These are phyloP conservation scores for Pontederia crassipes DNA, from an alignment of 176 grass and related monocot genomes.

Conservation along the genomic window DNA sequence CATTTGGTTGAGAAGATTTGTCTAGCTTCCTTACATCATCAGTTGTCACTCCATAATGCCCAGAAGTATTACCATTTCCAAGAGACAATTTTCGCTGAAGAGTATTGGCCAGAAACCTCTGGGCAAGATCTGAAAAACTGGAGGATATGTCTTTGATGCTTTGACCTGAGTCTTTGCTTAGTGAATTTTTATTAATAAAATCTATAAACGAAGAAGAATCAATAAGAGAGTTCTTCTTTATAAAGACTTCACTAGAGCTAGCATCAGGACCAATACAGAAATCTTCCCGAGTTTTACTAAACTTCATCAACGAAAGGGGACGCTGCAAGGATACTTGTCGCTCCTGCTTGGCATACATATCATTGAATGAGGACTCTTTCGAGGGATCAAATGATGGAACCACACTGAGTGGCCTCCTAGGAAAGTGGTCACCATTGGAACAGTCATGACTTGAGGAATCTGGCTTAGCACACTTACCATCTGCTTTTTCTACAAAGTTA, in stretches of 20 bases:
- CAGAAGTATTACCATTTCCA: slow-evolving; percentile 34
- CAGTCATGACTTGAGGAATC: slow-evolving; percentile 23
- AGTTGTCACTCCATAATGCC: slow-evolving; percentile 15
- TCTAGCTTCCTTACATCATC: slow-evolving; percentile 24
- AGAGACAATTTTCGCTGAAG: slow-evolving; percentile 71
- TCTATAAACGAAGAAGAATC: slow-evolving; percentile 13
- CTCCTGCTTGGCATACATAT: slow-evolving; percentile 33
- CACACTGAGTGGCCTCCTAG: slow-evolving; percentile 16
- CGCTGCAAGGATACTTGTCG: neutral
- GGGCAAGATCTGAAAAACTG: slow-evolving; percentile 83
- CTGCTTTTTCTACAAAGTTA: slow-evolving; percentile 31
- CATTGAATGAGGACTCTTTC: slow-evolving; percentile 24
- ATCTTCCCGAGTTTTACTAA: slow-evolving; percentile 34
- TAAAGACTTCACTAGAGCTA: slow-evolving; percentile 14
- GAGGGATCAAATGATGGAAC: slow-evolving; percentile 28
- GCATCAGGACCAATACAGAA: slow-evolving; percentile 17
- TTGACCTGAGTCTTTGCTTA: neutral
- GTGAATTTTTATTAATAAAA: neutral
- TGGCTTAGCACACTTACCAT: slow-evolving; percentile 21
- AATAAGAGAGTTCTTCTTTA: slow-evolving; percentile 29
- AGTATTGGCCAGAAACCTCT: slow-evolving; percentile 82
- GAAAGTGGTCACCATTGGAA: slow-evolving; percentile 27
- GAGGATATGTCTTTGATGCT: slow-evolving; percentile 36
- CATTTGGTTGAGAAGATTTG: slow-evolving; percentile 22
- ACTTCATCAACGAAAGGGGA: slow-evolving; percentile 31